Percentiles rank a stretch among this genome's conserved stretches.
phyloP scores from a whole-genome alignment of 345 rosid genomes.

The Abelmoschus esculentus region DNA sequence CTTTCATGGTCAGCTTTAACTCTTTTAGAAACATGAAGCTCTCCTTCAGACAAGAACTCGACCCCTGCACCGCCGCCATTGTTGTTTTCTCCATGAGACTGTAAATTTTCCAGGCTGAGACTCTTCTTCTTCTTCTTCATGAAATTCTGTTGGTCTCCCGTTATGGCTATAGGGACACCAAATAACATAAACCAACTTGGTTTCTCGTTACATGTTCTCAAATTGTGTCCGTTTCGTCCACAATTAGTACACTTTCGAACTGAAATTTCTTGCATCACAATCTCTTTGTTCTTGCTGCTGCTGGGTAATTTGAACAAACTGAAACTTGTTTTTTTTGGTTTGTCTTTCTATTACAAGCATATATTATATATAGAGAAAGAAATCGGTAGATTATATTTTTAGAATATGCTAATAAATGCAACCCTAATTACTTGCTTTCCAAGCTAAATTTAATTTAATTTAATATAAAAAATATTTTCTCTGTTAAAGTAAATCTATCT shows the following conservation, averaged over 20 bases:
- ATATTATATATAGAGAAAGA: no score
- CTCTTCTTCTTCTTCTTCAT: conserved; percentile 27
- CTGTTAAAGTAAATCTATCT: no score
- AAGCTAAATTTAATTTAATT: no score
- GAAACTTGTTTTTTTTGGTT: no score
- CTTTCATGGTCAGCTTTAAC: conserved; percentile 13
- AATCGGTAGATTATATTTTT: no score
- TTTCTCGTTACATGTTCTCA: conserved; percentile 41
- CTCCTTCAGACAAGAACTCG: conserved; percentile 45
- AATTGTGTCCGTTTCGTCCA: conserved; percentile 42
- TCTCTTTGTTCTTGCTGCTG: background rate
- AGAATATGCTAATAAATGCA: no score
- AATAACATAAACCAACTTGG: conserved; percentile 16
- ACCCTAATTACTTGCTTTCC: no score
- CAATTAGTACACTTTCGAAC: conserved; percentile 41
- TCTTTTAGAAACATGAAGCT: background rate
- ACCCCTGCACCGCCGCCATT: conserved; percentile 5
- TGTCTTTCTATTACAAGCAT: no score
- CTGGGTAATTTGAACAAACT: no score
- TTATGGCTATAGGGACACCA: background rate
- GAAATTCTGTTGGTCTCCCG: conserved; percentile 14
- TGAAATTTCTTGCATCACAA: conserved; percentile 21
- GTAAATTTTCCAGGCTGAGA: conserved; percentile 39
- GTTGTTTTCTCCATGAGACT: conserved; percentile 12
- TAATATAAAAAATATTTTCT: no score